A percentile compares a stretch with the other conserved stretches of the same genome.
Conservation (phyloP, 2,329 filamentous ascomycete species). For the Colletotrichum sp. region DNA sequence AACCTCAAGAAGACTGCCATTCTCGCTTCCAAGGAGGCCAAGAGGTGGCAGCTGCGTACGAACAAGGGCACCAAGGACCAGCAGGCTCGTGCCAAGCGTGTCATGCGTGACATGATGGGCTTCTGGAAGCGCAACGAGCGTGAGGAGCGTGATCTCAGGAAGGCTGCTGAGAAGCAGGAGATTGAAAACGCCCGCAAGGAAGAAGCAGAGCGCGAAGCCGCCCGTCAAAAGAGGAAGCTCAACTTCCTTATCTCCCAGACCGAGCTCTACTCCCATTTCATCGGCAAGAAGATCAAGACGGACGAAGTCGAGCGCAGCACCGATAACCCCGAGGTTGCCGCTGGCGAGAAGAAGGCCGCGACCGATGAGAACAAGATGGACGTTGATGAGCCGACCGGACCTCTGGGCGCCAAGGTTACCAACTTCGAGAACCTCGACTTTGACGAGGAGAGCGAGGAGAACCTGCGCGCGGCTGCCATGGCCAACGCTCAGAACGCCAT, state of each 20-base stretch:
- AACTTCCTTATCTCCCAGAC: slow-evolving; percentile 99
- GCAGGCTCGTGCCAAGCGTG: slow-evolving; percentile 93
- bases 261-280: slow-evolving; percentile 98
- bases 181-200: slow-evolving; percentile 96
- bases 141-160: slow-evolving; percentile 92
- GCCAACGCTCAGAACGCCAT: slow-evolving; percentile 97
- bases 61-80: slow-evolving; percentile 99
- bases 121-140: slow-evolving; percentile 99
- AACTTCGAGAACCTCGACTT: slow-evolving; percentile 96
- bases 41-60: slow-evolving; percentile 94
- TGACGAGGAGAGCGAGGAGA: slow-evolving; percentile 90
- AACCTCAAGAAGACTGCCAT: slow-evolving; percentile 98
- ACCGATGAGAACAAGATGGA: slow-evolving; percentile 48
- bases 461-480: slow-evolving; percentile 82
- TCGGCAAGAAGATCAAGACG: slow-evolving; percentile 98
- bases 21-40: slow-evolving; percentile 94
- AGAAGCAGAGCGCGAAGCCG: slow-evolving; percentile 96
- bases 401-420: slow-evolving; percentile 75
- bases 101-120: slow-evolving; percentile 99
- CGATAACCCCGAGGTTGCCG: slow-evolving; percentile 76
- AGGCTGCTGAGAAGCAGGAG: slow-evolving; percentile 93
- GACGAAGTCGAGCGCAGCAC: slow-evolving; percentile 92
- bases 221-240: slow-evolving; percentile 96
- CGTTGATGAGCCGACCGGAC: slow-evolving; percentile 58
- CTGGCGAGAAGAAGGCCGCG: slow-evolving; percentile 50